Evolutionary conservation across 2,329 filamentous ascomycete genomes (phyloP), one percentile per base, ranked within the genome.

Genomic region (Aspergillus phoenicis): DNA sequence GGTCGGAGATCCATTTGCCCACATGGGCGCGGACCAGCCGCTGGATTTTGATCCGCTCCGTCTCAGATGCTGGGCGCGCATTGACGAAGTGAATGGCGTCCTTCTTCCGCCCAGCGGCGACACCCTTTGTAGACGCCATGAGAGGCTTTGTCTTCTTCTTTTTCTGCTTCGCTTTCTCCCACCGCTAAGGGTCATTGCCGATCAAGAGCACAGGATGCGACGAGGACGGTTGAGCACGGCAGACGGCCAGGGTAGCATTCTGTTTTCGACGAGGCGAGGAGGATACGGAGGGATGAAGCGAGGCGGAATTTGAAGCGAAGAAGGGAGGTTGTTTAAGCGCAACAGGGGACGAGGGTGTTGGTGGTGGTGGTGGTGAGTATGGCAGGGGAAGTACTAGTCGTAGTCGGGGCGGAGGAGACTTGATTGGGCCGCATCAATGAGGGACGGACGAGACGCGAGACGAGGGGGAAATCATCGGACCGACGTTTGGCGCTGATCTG

Each of bases 1-100:
- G 73, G 20, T 72, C 70, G 55, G 73, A 75, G 49, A 75, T 75
- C 73, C 71, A 75, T 64, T 69, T 66, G n/a, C 73, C 73, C 11
- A 75, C 73, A 58, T 75, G 73, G 7, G 72, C 72, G 49, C 72
- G 70, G n/a, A 75, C 73, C 48, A 71, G 41, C 13, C 68, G 70
- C 51, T 73, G 70, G 4, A 71, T 70, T 43, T 63, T 66, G 17
- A 68, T 24, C 43, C 67, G 67, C 49, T 75, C 73, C 0, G 56
- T 62, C 22, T 75, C 72, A 2, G 71, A 69, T 15, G 71, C 43
- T 4, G 73, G 73, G 47, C 72, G 64, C 45, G 73, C 73, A 58
- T 75, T 75, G 62, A 75, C 69, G 26, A 75, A 75, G 58, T 73
- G 70, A 41, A 75, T 73, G 41, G 63, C 60, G 36, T 72, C 71